Evolutionary conservation across 192 early-diverging fungal genomes (phyloP), one percentile per base, ranked within the genome.

Genomic region (Coemansia sp.): DNA sequence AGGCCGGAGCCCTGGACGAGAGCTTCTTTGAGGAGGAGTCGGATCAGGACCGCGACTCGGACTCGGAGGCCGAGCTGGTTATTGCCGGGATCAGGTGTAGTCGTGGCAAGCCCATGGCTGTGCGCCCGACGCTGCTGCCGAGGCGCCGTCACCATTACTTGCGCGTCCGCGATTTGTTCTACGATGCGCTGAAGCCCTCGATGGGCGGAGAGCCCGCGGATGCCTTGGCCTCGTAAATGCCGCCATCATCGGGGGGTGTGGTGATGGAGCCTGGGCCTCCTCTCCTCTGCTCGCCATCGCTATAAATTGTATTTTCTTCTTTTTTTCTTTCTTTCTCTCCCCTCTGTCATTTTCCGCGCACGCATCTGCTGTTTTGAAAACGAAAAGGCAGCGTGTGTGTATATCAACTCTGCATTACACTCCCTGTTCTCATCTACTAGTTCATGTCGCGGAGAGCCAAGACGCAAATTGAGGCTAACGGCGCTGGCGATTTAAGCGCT

Each of bases 1-100:
- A 85, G 46, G 82, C 84, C 25, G 87, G 84, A 0, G 77, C 60
- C 8, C 38, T 78, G 51, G 71, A 77, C 47, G 75, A 67, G 57
- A 64, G 65, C 65, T 74, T 83, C 46, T 77, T 82, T 25, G 80
- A 77, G 1, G 62, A 71, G 31, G 89, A 89, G 45, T 89, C 89
- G 8, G 93, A 94, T 60, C 88, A 88, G 68, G 93, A 94, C 40
- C 86, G 82, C n/a, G 87, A 86, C 38, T 84, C 76, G 19, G 81
- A 83, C 58, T 64, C 65, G 36, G 81, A 83, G 56, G 65, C 81
- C 2, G 81, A 83, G 69, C 31, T 84, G 40, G 81, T 94, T 8
- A 72, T 93, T 58, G 81, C 84, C 29, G 90, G 88, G 8, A 84
- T 92, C 49, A 78, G 73, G 37, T 82, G 83, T 62, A 87, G 88